These are phyloP conservation scores for Ammopiptanthus mongolicus DNA, from an alignment of 306 rosid genomes.

Conservation along the genomic window DNA sequence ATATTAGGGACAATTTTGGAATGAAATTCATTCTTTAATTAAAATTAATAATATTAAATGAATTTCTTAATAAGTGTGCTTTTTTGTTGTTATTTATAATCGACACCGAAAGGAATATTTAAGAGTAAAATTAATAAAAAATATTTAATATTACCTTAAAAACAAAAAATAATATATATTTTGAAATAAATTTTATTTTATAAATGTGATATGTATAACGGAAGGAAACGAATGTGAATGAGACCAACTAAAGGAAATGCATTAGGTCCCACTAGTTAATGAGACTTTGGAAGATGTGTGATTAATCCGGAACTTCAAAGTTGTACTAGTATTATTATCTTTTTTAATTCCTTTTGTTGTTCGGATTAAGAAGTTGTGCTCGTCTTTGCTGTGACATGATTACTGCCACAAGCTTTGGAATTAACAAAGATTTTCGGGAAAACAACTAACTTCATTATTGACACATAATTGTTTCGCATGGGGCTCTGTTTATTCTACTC, in stretches of 20 bases:
- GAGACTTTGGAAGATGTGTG: slow-evolving; percentile 22
- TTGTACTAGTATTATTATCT: background rate
- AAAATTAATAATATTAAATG: too few species aligned
- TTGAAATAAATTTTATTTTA: too few species aligned
- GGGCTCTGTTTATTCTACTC: background rate
- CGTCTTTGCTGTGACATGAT: slow-evolving; percentile 26
- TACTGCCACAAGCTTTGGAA: slow-evolving; percentile 23
- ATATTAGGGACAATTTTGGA: too few species aligned
- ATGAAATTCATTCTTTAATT: too few species aligned
- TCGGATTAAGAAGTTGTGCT: slow-evolving; percentile 6
- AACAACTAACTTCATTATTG: slow-evolving; percentile 25
- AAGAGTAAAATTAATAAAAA: too few species aligned
- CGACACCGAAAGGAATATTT: too few species aligned
- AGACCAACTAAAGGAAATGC: slow-evolving; percentile 12
- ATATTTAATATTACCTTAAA: too few species aligned
- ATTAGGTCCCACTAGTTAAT: slow-evolving; percentile 14
- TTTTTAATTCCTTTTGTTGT: background rate
- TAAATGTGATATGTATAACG: too few species aligned
- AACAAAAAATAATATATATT: too few species aligned
- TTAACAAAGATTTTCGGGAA: slow-evolving; percentile 3
- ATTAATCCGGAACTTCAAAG: slow-evolving; percentile 18
- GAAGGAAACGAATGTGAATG: too few species aligned
- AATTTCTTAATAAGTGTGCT: too few species aligned
- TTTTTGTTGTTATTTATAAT: too few species aligned
- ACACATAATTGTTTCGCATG: slow-evolving; percentile 27